Evolutionary conservation across 371 early-diverging fungal species (phyloP).

Genomic region (Zancudomyces culisetae): DNA sequence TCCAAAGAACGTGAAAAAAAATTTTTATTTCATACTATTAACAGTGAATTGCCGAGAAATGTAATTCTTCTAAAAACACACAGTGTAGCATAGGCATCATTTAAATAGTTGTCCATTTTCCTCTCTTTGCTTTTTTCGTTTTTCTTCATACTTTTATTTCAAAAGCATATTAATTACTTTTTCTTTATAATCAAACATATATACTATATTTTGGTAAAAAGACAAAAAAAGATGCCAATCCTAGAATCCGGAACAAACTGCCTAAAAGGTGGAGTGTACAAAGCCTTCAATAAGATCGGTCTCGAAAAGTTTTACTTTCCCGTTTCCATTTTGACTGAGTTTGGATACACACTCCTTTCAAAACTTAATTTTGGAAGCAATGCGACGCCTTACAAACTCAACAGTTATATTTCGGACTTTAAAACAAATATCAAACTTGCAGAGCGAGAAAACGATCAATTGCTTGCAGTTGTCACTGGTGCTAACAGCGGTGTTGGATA

Average conservation of each 20-base stretch:
- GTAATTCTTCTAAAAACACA: too few relatives aligned
- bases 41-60: too few relatives aligned
- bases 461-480: constrained; percentile 8
- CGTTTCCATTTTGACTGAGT: not conserved
- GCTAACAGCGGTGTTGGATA: constrained; percentile 23
- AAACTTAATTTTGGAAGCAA: not conserved
- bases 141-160: too few relatives aligned
- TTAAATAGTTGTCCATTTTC: too few relatives aligned
- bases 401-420: not conserved
- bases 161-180: too few relatives aligned
- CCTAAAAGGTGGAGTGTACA: not conserved
- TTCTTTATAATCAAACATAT: not conserved
- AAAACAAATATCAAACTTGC: not conserved
- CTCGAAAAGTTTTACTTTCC: not conserved
- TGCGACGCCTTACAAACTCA: not conserved
- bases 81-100: too few relatives aligned
- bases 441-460: not conserved
- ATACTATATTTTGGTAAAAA: not conserved
- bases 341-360: not conserved
- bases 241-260: not conserved
- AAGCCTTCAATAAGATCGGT: not conserved
- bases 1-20: too few relatives aligned
- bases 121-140: too few relatives aligned
- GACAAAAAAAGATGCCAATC: not conserved
- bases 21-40: too few relatives aligned